Conservation (phyloP, 768 basidiomycete genomes). For the Suillus brevipes region DNA sequence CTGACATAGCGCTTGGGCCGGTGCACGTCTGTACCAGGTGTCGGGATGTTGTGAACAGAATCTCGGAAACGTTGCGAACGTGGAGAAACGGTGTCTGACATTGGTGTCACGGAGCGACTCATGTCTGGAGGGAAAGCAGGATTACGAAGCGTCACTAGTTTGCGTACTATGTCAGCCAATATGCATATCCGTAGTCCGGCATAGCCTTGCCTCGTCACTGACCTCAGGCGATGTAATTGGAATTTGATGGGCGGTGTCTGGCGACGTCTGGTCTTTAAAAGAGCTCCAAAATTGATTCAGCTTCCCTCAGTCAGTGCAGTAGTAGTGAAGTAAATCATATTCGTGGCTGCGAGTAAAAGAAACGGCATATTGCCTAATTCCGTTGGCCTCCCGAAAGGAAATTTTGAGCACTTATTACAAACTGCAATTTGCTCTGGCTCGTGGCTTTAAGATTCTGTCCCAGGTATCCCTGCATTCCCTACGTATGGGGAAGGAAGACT, state of each 20-base stretch:
- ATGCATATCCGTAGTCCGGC: not conserved
- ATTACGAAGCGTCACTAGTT: not conserved
- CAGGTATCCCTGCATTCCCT: not conserved
- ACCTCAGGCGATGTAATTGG: not conserved
- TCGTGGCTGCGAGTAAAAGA: not conserved
- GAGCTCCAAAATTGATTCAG: not conserved
- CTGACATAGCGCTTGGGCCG: slow-evolving; percentile 47
- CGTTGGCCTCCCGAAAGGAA: not conserved
- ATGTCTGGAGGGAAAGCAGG: slow-evolving; percentile 8
- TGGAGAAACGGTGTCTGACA: slow-evolving; percentile 1
- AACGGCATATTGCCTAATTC: not conserved
- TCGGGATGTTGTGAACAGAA: slow-evolving; percentile 51
- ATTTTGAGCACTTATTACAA: not conserved
- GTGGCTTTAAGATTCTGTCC: too few species aligned
- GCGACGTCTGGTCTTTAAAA: too few species aligned
- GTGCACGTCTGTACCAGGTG: slow-evolving; percentile 34
- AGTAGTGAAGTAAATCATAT: not conserved
- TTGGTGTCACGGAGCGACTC: not conserved
- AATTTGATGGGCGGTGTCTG: slow-evolving; percentile 1
- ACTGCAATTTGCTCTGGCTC: not conserved
- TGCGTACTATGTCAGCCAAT: not conserved
- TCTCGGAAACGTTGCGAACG: slow-evolving; percentile 42
- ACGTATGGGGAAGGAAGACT: slow-evolving; percentile 1
- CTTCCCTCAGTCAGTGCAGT: not conserved
- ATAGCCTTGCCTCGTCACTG: not conserved